phyloP scores from a whole-genome alignment of 1,139 yeast genomes.

The Geotrichum citri-aurantii region DNA sequence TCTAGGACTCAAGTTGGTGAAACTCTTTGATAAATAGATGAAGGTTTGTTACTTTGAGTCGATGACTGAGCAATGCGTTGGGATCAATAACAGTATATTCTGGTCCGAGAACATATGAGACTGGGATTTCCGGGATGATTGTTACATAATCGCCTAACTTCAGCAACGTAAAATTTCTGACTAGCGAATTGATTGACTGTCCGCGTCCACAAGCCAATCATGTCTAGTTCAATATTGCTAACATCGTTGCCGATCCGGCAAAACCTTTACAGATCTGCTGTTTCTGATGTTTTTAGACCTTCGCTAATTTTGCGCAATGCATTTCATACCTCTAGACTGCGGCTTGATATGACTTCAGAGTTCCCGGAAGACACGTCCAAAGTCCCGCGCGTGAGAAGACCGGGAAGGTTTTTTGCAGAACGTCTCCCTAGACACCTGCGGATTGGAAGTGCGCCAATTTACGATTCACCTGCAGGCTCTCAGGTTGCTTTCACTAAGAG shows the following conservation, averaged over 20 bases:
- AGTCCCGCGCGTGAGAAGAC: slow-evolving; percentile 29
- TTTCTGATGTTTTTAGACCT: neutral
- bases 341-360: slow-evolving; percentile 15
- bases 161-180: neutral
- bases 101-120: neutral
- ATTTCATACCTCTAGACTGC: neutral
- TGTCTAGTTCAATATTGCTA: neutral
- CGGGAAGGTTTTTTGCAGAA: slow-evolving; percentile 35
- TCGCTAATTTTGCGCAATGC: neutral
- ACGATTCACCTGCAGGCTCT: slow-evolving; percentile 33
- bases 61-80: neutral
- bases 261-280: neutral
- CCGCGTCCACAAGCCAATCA: neutral
- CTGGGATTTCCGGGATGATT: neutral
- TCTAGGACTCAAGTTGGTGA: neutral
- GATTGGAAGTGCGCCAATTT: slow-evolving; percentile 33
- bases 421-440: slow-evolving; percentile 31
- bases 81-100: neutral
- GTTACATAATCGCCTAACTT: neutral
- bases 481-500: slow-evolving; percentile 37
- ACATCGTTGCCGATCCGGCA: neutral
- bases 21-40: neutral
- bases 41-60: neutral
- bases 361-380: slow-evolving; percentile 15
- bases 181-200: neutral